phyloP scores from a whole-genome alignment of 2,329 filamentous ascomycete species.

The Epichloe baconii region DNA sequence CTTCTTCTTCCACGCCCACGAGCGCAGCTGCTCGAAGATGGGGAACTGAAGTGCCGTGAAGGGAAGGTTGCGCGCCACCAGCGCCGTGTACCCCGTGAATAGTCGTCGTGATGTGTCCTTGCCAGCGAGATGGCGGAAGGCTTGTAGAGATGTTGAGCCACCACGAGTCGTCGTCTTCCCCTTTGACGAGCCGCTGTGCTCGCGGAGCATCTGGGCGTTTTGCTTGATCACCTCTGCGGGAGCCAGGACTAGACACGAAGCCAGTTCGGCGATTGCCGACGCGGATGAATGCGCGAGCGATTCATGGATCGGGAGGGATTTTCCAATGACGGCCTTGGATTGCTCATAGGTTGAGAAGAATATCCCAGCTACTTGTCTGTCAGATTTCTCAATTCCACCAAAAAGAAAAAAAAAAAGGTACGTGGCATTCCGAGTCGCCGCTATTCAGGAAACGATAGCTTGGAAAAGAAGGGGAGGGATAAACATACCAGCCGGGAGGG shows the following conservation, averaged over 20 bases:
- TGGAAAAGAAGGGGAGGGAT: neutral
- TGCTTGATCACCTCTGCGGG: conserved; percentile 88
- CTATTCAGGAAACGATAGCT: too few species aligned
- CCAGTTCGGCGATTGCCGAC: conserved; percentile 66
- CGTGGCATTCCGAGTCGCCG: too few species aligned
- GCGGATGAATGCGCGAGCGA: conserved; percentile 61
- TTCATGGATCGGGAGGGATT: conserved; percentile 43
- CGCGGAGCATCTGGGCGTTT: conserved; percentile 71
- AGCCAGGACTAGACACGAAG: conserved; percentile 75
- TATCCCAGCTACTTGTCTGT: conserved; percentile 46
- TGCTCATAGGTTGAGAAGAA: conserved; percentile 89
- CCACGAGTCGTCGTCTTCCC: conserved; percentile 9
- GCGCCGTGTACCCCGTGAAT: conserved; percentile 62
- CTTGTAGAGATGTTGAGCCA: conserved; percentile 30
- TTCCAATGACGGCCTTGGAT: conserved; percentile 50
- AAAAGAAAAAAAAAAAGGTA: too few species aligned
- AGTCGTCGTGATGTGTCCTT: conserved; percentile 44
- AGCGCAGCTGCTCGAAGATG: conserved; percentile 62
- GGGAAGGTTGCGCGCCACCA: conserved; percentile 71
- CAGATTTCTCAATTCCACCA: too few species aligned
- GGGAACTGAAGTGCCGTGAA: conserved; percentile 86
- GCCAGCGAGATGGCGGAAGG: conserved; percentile 36
- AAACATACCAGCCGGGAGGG: conserved; percentile 63
- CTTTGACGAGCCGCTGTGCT: conserved; percentile 7
- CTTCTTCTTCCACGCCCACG: conserved; percentile 31